Percentiles rank a stretch among this genome's conserved stretches.
Conservation (phyloP, 129 eudicot species). For the Lactuca sativa region DNA sequence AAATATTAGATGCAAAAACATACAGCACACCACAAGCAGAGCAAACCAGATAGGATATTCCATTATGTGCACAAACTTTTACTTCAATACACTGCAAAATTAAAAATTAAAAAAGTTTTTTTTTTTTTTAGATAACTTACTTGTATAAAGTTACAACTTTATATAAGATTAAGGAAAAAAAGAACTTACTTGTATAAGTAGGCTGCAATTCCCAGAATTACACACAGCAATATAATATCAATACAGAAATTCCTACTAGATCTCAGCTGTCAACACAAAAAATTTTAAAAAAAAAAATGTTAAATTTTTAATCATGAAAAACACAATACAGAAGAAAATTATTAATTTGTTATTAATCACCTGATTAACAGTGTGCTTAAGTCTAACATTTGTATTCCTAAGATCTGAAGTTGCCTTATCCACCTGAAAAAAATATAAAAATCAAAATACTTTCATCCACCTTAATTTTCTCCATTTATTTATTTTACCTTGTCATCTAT, state of each 20-base stretch:
- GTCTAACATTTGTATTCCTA: slow-evolving; percentile 87
- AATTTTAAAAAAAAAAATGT: not conserved
- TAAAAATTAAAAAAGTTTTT: slow-evolving; percentile 17
- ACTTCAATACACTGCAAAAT: slow-evolving; percentile 59
- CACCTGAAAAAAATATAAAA: slow-evolving; percentile 54
- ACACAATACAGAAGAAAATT: not conserved
- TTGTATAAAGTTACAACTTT: slow-evolving; percentile 42
- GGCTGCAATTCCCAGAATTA: slow-evolving; percentile 82
- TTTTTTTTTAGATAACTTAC: slow-evolving; percentile 36
- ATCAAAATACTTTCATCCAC: not conserved
- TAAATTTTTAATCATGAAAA: not conserved
- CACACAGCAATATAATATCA: slow-evolving; percentile 68
- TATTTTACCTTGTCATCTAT: slow-evolving; percentile 80
- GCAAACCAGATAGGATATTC: slow-evolving; percentile 17
- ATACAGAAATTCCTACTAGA: slow-evolving; percentile 84
- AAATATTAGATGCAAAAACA: slow-evolving; percentile 13
- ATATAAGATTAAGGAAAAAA: not conserved
- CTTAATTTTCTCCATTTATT: slow-evolving; percentile 1
- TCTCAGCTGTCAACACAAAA: slow-evolving; percentile 58
- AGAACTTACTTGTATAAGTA: slow-evolving; percentile 74
- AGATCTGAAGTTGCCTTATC: slow-evolving; percentile 93
- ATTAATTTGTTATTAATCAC: slow-evolving; percentile 35
- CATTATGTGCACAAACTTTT: slow-evolving; percentile 29
- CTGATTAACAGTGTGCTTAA: slow-evolving; percentile 89
- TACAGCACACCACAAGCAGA: slow-evolving; percentile 24